A percentile compares a stretch with the other conserved stretches of the same genome.
Evolutionary conservation across 2,329 filamentous ascomycete species (phyloP).

Genomic region (Pseudocercospora fuligena): DNA sequence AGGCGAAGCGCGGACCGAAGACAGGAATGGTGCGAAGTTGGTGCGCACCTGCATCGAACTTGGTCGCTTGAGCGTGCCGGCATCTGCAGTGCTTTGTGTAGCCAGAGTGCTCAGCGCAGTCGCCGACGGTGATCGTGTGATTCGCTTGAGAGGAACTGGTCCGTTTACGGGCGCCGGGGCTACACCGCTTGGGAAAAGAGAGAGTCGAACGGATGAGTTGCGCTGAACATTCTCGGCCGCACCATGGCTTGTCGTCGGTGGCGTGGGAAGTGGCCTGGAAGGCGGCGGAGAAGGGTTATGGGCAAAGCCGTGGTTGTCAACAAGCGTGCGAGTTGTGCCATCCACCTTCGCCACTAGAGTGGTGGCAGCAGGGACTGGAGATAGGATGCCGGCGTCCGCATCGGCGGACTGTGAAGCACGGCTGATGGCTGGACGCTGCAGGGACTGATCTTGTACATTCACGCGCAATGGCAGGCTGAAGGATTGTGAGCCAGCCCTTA

Average conservation of each 20-base stretch:
- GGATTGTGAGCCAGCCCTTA: conserved; percentile 28
- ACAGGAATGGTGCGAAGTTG: conserved; percentile 50
- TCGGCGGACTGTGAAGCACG: conserved; percentile 20
- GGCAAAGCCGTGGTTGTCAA: conserved; percentile 13
- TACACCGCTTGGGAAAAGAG: conserved; percentile 27
- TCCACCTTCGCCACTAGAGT: conserved; percentile 34
- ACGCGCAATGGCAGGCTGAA: conserved; percentile 41
- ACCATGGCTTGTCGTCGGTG: not conserved
- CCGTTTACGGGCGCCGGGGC: conserved; percentile 9
- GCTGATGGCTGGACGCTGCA: conserved; percentile 9
- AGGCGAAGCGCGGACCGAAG: conserved; percentile 34
- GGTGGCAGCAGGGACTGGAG: conserved; percentile 32
- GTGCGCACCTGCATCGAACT: conserved; percentile 52
- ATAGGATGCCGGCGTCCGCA: conserved; percentile 22
- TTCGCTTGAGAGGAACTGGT: conserved; percentile 7
- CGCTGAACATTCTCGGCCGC: not conserved
- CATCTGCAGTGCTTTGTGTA: conserved; percentile 6
- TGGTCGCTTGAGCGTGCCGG: conserved; percentile 44
- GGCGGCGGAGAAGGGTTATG: conserved; percentile 15
- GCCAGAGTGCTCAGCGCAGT: conserved; percentile 5
- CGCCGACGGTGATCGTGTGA: conserved; percentile 24
- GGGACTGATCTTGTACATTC: conserved; percentile 40
- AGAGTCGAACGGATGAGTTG: conserved; percentile 24
- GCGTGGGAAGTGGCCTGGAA: not conserved
- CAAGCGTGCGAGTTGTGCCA: conserved; percentile 5